Evolutionary conservation across 1,139 yeast genomes (phyloP).

Genomic region (Hansenula sp.): DNA sequence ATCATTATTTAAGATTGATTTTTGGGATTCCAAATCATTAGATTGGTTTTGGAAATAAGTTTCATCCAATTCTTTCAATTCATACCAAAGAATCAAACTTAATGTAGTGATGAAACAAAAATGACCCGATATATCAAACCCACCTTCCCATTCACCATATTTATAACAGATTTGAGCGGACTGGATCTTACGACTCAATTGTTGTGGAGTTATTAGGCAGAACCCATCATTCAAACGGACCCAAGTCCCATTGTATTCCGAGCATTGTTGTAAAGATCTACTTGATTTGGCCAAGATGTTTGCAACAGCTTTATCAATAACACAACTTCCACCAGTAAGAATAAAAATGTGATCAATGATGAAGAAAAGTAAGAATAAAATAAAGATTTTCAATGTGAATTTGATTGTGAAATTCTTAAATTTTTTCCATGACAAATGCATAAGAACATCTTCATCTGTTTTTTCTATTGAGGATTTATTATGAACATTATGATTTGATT

Average conservation of each 20-base stretch:
- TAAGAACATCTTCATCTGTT: constrained; percentile 2
- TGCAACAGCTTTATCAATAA: constrained; percentile 7
- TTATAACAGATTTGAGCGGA: constrained; percentile 17
- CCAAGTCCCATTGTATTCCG: constrained; percentile 19
- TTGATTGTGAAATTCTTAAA: constrained; percentile 23
- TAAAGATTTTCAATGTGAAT: constrained; percentile 21
- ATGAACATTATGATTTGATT: constrained; percentile 11
- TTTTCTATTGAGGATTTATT: background rate
- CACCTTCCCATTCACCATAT: constrained; percentile 47
- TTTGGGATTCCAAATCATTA: constrained; percentile 13
- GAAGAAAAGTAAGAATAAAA: constrained; percentile 22
- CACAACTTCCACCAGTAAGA: constrained; percentile 33
- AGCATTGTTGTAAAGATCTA: constrained; percentile 10
- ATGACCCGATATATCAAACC: constrained; percentile 66
- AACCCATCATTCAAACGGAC: constrained; percentile 10
- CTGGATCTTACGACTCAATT: constrained; percentile 7
- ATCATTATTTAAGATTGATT: background rate
- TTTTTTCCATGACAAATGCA: background rate
- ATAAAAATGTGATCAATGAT: constrained; percentile 31
- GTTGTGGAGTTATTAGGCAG: constrained; percentile 13
- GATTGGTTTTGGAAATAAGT: background rate
- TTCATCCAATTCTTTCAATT: constrained; percentile 18
- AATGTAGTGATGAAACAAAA: constrained; percentile 49
- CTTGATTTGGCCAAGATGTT: constrained; percentile 4
- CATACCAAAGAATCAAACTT: constrained; percentile 41